phyloP scores from a whole-genome alignment of 805 yeast genomes.

The Wickerhamiella occidentalis region DNA sequence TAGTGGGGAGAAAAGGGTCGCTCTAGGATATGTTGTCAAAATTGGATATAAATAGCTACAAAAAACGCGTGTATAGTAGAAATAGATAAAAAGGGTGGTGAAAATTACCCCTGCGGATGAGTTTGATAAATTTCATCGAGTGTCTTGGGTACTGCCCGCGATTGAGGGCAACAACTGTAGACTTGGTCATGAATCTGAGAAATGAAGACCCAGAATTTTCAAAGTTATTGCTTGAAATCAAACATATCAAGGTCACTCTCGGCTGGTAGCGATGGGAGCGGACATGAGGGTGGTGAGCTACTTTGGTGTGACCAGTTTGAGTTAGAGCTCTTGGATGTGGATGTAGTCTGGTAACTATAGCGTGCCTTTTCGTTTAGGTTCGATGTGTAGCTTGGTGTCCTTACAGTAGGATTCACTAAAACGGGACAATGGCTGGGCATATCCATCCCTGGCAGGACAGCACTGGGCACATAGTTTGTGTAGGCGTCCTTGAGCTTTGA shows the following conservation, averaged over 20 bases:
- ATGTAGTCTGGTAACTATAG: conserved; percentile 6
- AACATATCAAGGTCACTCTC: conserved; percentile 1
- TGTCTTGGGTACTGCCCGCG: too few species aligned
- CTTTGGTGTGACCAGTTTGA: conserved; percentile 1
- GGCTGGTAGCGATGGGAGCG: conserved; percentile 2
- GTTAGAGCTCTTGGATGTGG: neutral
- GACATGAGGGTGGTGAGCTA: neutral
- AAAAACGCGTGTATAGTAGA: neutral
- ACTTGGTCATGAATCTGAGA: too few species aligned
- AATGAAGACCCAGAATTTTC: too few species aligned
- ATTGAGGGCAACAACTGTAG: too few species aligned
- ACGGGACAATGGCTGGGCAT: neutral
- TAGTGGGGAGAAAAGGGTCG: too few species aligned
- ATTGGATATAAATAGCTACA: neutral
- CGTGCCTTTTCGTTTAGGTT: neutral
- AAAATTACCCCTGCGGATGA: too few species aligned
- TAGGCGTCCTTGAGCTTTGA: conserved; percentile 8
- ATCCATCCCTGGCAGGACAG: conserved; percentile 3
- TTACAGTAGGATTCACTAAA: neutral
- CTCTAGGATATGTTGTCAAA: neutral
- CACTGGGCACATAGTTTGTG: conserved; percentile 6
- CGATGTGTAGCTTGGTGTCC: neutral
- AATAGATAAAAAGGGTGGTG: too few species aligned
- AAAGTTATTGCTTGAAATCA: neutral
- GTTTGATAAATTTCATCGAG: too few species aligned